Conservation (phyloP, 2,329 filamentous ascomycete genomes). For the Monilinia polystroma region DNA sequence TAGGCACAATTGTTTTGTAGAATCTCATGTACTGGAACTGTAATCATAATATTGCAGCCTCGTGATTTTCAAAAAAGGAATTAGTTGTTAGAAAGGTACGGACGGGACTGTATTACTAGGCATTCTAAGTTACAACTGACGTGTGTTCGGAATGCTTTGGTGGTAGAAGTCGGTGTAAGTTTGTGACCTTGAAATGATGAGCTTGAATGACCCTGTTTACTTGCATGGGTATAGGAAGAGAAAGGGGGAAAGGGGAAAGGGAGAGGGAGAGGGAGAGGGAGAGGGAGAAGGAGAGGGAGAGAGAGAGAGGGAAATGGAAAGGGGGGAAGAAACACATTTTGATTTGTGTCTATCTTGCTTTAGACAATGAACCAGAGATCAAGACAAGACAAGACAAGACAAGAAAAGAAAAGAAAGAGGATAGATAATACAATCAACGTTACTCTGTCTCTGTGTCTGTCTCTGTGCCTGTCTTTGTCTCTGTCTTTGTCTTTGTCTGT, state of each 20-base stretch:
- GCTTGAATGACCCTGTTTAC: not conserved
- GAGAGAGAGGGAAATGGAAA: not conserved
- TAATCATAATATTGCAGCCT: not conserved
- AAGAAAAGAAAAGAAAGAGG: too few relatives aligned
- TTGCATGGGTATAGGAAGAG: not conserved
- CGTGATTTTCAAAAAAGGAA: not conserved
- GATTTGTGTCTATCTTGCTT: not conserved
- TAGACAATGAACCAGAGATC: not conserved
- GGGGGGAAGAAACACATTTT: not conserved
- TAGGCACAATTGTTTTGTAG: not conserved
- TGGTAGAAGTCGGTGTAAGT: constrained; percentile 17
- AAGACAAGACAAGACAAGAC: too few relatives aligned
- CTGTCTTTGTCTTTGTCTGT: too few relatives aligned
- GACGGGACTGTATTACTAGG: too few relatives aligned
- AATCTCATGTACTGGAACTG: not conserved
- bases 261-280: too few relatives aligned
- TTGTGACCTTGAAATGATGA: not conserved
- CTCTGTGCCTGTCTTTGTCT: too few relatives aligned
- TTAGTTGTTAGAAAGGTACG: not conserved
- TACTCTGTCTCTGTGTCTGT: too few relatives aligned
- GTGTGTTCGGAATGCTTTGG: too few relatives aligned
- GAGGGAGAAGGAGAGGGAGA: too few relatives aligned
- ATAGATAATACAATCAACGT: too few relatives aligned
- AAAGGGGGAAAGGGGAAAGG: constrained; percentile 15
- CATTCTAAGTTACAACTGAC: not conserved